These are phyloP conservation scores for Phaeotremella fagi DNA, from an alignment of 768 basidiomycete genomes.

Conservation along the genomic window DNA sequence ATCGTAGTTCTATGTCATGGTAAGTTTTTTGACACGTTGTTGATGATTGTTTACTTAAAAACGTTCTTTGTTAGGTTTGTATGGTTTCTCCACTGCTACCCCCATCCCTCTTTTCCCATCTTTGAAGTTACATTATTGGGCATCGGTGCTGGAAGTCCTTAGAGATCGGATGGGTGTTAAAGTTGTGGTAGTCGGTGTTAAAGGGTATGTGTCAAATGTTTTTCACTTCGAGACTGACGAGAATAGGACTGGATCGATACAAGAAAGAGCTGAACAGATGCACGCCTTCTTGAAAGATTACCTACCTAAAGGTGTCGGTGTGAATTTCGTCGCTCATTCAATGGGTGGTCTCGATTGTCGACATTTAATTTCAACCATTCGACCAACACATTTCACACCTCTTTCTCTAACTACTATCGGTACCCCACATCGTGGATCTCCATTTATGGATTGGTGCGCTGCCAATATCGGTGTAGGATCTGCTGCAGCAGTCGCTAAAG, in stretches of 20 bases:
- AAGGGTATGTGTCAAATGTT: conserved; percentile 56
- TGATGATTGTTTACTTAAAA: conserved; percentile 1
- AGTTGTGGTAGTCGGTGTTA: conserved; percentile 92
- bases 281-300: conserved; percentile 65
- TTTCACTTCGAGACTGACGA: not conserved
- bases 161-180: conserved; percentile 79
- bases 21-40: conserved; percentile 48
- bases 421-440: conserved; percentile 92
- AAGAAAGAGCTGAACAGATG: conserved; percentile 69
- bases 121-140: conserved; percentile 90
- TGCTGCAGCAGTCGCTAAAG: conserved; percentile 33
- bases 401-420: conserved; percentile 80
- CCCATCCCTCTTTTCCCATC: conserved; percentile 70
- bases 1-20: conserved; percentile 96
- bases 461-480: conserved; percentile 85
- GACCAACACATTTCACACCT: conserved; percentile 75
- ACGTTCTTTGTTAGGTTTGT: conserved; percentile 61
- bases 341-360: conserved; percentile 98
- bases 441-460: conserved; percentile 99
- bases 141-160: conserved; percentile 73
- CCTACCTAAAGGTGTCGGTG: conserved; percentile 62
- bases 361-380: conserved; percentile 79
- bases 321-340: conserved; percentile 93
- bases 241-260: conserved; percentile 78
- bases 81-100: conserved; percentile 89